Percentiles rank a stretch among this genome's conserved stretches.
phyloP scores from a whole-genome alignment of 805 yeast species.

The Candida vartiovaarae region DNA sequence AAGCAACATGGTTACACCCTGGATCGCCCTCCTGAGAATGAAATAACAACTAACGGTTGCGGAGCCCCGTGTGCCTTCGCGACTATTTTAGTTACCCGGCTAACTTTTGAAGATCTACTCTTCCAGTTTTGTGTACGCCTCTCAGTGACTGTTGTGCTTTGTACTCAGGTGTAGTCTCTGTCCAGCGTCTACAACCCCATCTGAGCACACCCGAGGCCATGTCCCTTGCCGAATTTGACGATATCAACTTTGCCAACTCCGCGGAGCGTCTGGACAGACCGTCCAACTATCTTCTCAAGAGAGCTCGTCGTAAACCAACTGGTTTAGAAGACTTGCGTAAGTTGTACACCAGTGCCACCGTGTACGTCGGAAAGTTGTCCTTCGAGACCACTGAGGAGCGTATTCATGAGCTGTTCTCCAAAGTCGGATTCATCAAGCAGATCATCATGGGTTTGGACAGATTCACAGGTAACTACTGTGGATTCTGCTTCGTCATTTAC shows the following conservation, averaged over 20 bases:
- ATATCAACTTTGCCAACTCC: slow-evolving; percentile 52
- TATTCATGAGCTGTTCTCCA: slow-evolving; percentile 76
- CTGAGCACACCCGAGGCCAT: slow-evolving; percentile 11
- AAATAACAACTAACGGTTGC: too few relatives aligned
- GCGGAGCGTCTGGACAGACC: slow-evolving; percentile 67
- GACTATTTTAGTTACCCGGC: too few relatives aligned
- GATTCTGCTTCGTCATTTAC: slow-evolving; percentile 89
- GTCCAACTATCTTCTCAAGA: slow-evolving; percentile 57
- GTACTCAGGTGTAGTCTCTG: too few relatives aligned
- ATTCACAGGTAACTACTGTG: slow-evolving; percentile 88
- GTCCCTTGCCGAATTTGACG: slow-evolving; percentile 45
- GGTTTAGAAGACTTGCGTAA: slow-evolving; percentile 59
- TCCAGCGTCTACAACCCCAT: too few relatives aligned
- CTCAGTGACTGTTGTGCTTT: too few relatives aligned
- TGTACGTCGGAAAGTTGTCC: slow-evolving; percentile 87
- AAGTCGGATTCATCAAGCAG: slow-evolving; percentile 63
- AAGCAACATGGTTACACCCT: too few relatives aligned
- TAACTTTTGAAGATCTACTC: too few relatives aligned
- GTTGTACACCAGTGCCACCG: slow-evolving; percentile 62
- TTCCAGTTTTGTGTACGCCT: too few relatives aligned
- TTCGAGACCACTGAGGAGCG: slow-evolving; percentile 95
- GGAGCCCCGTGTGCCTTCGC: too few relatives aligned
- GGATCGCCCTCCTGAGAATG: too few relatives aligned
- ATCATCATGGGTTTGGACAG: slow-evolving; percentile 95
- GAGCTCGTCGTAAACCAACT: slow-evolving; percentile 42